A percentile compares a stretch with the other conserved stretches of the same genome.
These are phyloP conservation scores for Oryza rufipogon DNA, from an alignment of 176 grass and related monocot genomes.

Conservation along the genomic window DNA sequence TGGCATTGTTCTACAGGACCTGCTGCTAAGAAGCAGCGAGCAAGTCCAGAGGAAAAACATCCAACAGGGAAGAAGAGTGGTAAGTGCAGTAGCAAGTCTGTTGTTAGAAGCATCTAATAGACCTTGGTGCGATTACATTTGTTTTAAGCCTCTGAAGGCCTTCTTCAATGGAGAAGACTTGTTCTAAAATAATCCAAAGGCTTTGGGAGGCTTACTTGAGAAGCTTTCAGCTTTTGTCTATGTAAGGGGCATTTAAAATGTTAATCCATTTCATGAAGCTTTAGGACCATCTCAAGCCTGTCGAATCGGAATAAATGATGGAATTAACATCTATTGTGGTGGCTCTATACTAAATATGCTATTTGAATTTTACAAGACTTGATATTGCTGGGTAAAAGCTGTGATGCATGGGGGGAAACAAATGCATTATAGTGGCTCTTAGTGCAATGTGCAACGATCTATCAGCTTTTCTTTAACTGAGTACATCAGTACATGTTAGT, in stretches of 20 bases:
- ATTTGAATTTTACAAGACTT: not conserved
- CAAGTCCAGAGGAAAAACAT: slow-evolving; percentile 40
- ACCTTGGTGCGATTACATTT: slow-evolving; percentile 4
- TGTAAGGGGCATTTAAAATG: not conserved
- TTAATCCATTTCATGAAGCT: not conserved
- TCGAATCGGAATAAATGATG: not conserved
- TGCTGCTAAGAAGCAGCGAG: slow-evolving; percentile 50
- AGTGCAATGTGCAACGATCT: not conserved
- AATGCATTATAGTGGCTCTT: not conserved
- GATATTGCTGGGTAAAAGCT: too few species aligned
- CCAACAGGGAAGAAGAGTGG: slow-evolving; percentile 64
- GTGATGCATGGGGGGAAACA: not conserved
- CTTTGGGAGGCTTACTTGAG: not conserved
- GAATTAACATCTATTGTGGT: not conserved
- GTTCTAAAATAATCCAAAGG: not conserved
- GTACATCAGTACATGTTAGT: not conserved
- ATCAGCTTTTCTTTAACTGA: not conserved
- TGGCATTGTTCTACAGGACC: slow-evolving; percentile 48
- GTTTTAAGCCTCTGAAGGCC: not conserved
- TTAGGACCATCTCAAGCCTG: not conserved
- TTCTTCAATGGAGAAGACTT: not conserved
- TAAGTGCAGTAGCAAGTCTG: slow-evolving; percentile 47
- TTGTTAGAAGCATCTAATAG: slow-evolving; percentile 1
- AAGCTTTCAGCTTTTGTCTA: slow-evolving; percentile 21
- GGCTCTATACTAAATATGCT: not conserved